Evolutionary conservation across 2,329 filamentous ascomycete genomes (phyloP).

Genomic region (Fusarium avenaceum): DNA sequence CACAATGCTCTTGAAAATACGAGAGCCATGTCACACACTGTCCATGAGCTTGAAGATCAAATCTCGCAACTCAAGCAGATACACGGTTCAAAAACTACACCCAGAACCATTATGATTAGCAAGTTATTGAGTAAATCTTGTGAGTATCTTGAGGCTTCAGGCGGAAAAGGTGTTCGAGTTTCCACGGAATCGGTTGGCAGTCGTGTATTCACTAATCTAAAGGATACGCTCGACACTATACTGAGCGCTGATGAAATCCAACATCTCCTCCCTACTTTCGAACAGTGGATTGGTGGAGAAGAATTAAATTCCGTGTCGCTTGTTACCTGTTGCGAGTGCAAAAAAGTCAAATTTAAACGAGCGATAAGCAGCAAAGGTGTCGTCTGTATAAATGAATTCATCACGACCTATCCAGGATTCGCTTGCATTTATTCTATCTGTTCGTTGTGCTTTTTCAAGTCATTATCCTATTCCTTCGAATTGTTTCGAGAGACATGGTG

Average conservation of each 20-base stretch:
- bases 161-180: background rate
- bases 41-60: slow-evolving; percentile 2
- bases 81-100: background rate
- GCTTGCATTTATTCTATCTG: background rate
- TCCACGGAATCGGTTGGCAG: background rate
- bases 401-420: background rate
- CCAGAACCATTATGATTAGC: slow-evolving; percentile 1
- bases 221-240: background rate
- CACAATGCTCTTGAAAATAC: background rate
- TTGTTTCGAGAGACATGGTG: background rate
- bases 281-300: background rate
- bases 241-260: slow-evolving; percentile 3
- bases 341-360: slow-evolving; percentile 9
- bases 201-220: background rate
- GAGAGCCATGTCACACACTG: background rate
- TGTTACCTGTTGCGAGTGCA: background rate
- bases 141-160: background rate
- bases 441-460: background rate
- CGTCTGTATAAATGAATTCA: background rate
- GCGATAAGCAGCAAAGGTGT: background rate
- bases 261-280: background rate
- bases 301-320: background rate
- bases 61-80: background rate
- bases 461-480: background rate
- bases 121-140: background rate